Evolutionary conservation across 116 monocot genomes (phyloP).

Genomic region (Posidonia oceanica): DNA sequence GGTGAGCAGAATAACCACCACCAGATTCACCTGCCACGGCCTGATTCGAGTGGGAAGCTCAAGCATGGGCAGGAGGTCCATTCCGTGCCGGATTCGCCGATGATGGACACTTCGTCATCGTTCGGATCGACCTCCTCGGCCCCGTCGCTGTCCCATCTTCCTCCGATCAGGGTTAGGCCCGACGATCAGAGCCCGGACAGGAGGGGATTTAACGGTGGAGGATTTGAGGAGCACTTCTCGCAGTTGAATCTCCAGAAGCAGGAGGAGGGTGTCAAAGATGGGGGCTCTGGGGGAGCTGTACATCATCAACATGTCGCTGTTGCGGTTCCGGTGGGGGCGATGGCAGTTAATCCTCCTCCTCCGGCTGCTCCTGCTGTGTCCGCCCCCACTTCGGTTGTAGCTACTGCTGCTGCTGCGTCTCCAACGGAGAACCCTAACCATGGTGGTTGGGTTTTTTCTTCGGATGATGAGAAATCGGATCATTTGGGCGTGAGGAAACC

Average conservation of each 20-base stretch:
- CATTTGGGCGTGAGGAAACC: constrained; percentile 16
- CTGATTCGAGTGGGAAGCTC: constrained; percentile 34
- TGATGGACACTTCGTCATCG: constrained; percentile 69
- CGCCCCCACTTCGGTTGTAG: not conserved
- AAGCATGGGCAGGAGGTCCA: constrained; percentile 21
- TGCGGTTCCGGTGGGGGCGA: not conserved
- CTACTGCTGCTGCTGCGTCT: constrained; percentile 19
- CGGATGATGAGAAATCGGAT: constrained; percentile 65
- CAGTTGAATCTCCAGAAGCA: constrained; percentile 39
- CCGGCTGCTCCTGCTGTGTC: constrained; percentile 2
- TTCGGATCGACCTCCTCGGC: constrained; percentile 65
- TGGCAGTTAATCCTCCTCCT: constrained; percentile 5
- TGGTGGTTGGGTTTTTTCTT: constrained; percentile 9
- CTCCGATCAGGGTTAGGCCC: constrained; percentile 56
- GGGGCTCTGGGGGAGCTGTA: not conserved
- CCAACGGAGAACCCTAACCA: constrained; percentile 32
- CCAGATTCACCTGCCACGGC: constrained; percentile 13
- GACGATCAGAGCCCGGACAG: constrained; percentile 41
- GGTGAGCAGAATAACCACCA: not conserved
- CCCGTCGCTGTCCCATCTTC: constrained; percentile 65
- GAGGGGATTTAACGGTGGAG: constrained; percentile 10
- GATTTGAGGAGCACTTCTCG: constrained; percentile 60
- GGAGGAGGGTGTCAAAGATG: constrained; percentile 10
- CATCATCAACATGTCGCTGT: not conserved
- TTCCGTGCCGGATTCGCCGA: constrained; percentile 62